A percentile compares a stretch with the other conserved stretches of the same genome.
Conservation (phyloP, 23 red algal genomes). For the Gracilariopsis chorda region DNA sequence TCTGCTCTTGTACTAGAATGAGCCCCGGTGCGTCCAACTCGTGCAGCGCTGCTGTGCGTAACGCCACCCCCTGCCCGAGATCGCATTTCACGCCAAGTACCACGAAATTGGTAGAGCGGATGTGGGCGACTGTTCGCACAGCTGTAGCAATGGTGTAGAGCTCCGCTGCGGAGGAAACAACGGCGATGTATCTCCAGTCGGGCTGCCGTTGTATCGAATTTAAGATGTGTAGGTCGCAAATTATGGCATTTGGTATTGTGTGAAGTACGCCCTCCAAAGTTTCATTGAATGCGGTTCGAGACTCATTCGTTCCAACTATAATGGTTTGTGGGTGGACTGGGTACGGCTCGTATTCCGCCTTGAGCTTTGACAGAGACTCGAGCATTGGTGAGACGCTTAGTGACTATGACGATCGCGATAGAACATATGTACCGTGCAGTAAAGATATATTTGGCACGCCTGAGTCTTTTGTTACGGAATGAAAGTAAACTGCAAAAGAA, state of each 20-base stretch:
- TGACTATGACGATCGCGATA: too few relatives aligned
- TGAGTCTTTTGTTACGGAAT: too few relatives aligned
- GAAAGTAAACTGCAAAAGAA: too few relatives aligned
- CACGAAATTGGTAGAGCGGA: background rate
- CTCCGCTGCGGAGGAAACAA: background rate
- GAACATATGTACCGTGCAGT: too few relatives aligned
- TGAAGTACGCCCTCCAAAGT: background rate
- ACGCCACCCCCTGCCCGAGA: background rate
- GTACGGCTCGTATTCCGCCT: background rate
- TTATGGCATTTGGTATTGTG: background rate
- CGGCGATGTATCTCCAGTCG: conserved; percentile 9
- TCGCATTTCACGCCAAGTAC: background rate
- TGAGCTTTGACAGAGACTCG: background rate
- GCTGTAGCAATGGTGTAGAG: background rate
- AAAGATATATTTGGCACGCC: too few relatives aligned
- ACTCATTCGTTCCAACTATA: conserved; percentile 12
- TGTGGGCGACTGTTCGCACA: background rate
- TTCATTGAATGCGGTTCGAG: background rate
- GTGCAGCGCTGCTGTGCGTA: background rate
- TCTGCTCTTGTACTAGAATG: background rate
- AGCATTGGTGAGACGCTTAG: conserved; percentile 2
- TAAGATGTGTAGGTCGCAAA: conserved; percentile 1
- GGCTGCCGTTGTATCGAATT: background rate
- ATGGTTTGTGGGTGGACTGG: background rate
- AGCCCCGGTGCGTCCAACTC: background rate